Evolutionary conservation across 805 yeast genomes (phyloP), one percentile per base, ranked within the genome.

Genomic region (Wickerhamomyces ciferrii): DNA sequence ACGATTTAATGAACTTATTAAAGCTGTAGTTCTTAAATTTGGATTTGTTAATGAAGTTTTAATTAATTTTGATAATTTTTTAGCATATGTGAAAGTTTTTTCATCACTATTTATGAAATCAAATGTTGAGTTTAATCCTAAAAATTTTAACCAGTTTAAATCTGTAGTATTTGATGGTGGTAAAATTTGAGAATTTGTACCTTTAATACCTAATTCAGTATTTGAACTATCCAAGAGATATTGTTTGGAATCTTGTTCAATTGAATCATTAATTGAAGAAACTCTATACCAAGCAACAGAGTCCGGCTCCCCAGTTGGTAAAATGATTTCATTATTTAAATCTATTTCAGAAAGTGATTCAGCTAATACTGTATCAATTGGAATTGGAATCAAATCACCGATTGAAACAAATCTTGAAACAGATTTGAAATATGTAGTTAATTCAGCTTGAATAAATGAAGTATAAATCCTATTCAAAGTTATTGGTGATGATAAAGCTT

Each of bases 201-300:
- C 11, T 81, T 71, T 56, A 81, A 94, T 52, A 32, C 79, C 73
- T 72, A 92, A 72, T 39, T 83, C 73, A 0, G 96, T 87, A 48
- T 75, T 76, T 0, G 70, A 51, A 0, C 96, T 82, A 61, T 86
- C 90, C 32, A 91, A 75, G 0, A 81, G 59, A 53, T 67, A 84
- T 54, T 79, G 84, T 50, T 60, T 5, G 20, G 43, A 43, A 3
- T 56, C 54, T 4, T 56, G 63, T 2, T 65, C 59, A 2, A 5
- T 14, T 4, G 39, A 34, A 4, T 63, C 69, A 4, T 74, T 74
- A 5, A 67, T 57, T 4, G 76, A 83, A 2, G 78, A 71, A 2
- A 92, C 76, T 53, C 78, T 78, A 64, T 90, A 92, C 97, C 97
- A 92, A 0, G 90, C 96, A 18, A 91, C 75, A 0, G 79, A 70